Evolutionary conservation across 2,329 filamentous ascomycete species (phyloP), one percentile per base, ranked within the genome.

Genomic region (Exophiala lecanii-corni): DNA sequence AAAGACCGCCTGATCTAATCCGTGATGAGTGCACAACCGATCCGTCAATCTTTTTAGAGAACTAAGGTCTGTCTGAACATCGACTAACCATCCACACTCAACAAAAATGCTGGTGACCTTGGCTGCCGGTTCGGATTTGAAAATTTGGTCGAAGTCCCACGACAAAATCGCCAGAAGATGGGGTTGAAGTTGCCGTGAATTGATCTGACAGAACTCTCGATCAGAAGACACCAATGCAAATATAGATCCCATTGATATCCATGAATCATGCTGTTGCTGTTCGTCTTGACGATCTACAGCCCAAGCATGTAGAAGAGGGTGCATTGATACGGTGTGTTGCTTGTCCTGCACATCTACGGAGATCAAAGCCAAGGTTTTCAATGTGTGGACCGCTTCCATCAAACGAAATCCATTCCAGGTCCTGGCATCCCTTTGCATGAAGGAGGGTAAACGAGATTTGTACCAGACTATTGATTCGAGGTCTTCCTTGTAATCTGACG

Each of bases 221-320:
- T 23, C 36, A 9, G 39, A 1, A n/a, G 15, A 34, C n/a, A 41
- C 38, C n/a, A 49, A 15, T 7, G 45, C 46, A 21, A 50, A 3
- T 12, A 56, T 26, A 16, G 45, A 55, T 28, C 52, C 56, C 18
- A 48, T 39, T 20, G 42, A 18, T 12, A 52, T 20, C 57, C 55
- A 59, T 5, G 54, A 35, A 15, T 41, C 25, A 25, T 43, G 20
- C 25, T 55, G 50, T 21, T 39, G 37, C 12, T 44, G 42, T 35
- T 40, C 15, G 10, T 45, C 31, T 41, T 54, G 50, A 5, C 57
- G 55, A 26, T 59, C 57, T 38, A 51, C 57, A 10, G 58, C 58
- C 61, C 60, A 63, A 4, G 56, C 51, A 38, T 64, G 62, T 13
- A 56, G 54, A 3, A 64, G 51, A 9, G 60, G 59, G 42, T 64